Base-by-base conservation (phyloP, 2,329 filamentous ascomycete genomes). In the Alternaria viburni region DNA sequence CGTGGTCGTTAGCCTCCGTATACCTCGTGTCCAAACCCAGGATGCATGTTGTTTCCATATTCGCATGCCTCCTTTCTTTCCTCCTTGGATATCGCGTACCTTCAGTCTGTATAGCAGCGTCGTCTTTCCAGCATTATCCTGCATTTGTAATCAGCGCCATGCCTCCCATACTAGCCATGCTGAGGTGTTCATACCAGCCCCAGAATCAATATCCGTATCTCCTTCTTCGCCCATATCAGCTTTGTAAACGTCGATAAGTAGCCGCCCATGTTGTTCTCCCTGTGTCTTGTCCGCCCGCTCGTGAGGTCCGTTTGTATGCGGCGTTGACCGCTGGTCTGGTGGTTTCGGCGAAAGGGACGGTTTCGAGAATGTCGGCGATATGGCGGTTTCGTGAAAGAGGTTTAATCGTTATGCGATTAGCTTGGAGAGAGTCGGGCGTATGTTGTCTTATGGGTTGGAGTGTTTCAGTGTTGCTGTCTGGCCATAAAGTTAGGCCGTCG, bases 61-160 rank as follows among this genome's bases (percentile, higher is more conserved):
- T 10, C 9, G 4, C 25, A 25, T 17, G 19, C 19, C 17, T 30
- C 11, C n/a, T 7, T 6, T 19, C 41, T 30, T 12, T 11, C 9
- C 6, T n/a, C 6, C 2, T 54, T 13, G 13, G 19, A 32, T 43
- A n/a, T 51, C 8, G 28, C 71, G 23, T 81, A 96, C 93, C 91
- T 97, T 97, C 72, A 99, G 85, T 82, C 95, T 91, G 85, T 99
- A 99, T 62, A 99, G 86, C 64, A 99, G 86, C 30, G 96, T 99
- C 46, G 96, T 99, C 85, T 99, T 99, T 81, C 96, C 96, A 51
- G 96, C 96, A 82, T 98, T 98, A 82, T 99, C 96, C 93, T 98
- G 59, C 54, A 67, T 74, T 71, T 69, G 69, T 74, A 63, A 73
- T 76, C 69, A 77, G 71, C 68, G 25, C 50, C 25, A 23, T 54